Base-by-base conservation (phyloP, 2,329 filamentous ascomycete species). In the Pseudogymnoascus pannorum region DNA sequence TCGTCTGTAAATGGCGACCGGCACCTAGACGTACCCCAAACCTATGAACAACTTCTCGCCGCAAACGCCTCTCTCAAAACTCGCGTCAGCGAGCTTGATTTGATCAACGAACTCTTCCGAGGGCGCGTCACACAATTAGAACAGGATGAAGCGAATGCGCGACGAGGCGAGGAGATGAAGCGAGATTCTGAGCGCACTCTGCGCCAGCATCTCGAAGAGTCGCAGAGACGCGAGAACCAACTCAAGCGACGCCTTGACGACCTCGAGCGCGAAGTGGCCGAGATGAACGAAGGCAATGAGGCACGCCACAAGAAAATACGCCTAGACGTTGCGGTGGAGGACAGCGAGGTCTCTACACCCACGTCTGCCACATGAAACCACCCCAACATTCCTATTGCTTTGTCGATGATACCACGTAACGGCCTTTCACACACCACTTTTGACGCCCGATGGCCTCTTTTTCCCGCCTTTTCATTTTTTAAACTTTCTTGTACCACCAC, bases 41-140 rank as follows among this genome's bases (percentile, higher is more conserved):
- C 87, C 2, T 91, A 91, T 72, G 90, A 96, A 71, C 87, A 89
- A 64, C 82, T 96, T 22, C 79, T 91, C 59, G 87, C 88, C 1
- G 84, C 87, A 64, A 96, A 96, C 73, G 89, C 89, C 4, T 88
- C 87, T 58, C 80, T 97, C n/a, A 96, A 95, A 77, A 99, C 94
- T 0, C 87, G 94, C 42, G 93, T 99, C 33, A 94, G 88, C 68
- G 94, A 99, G 74, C 82, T 99, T 22, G 94, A 99, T 72, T 84
- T 99, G 59, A 97, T 99, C 78, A 97, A 92, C 69, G 88, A 89
- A 71, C 79, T 92, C 48, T 92, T 91, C 73, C 81, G 87, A 58
- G 87, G 87, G 36, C 84, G 88, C 9, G 85, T 97, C 40, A 74
- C 86, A 72, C 81, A 94, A 71, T 79, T 94, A 11, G 91, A 95